A percentile compares a stretch with the other conserved stretches of the same genome.
phyloP scores from a whole-genome alignment of 2,329 filamentous ascomycete species.

The Hymenoscyphus fructigenus region DNA sequence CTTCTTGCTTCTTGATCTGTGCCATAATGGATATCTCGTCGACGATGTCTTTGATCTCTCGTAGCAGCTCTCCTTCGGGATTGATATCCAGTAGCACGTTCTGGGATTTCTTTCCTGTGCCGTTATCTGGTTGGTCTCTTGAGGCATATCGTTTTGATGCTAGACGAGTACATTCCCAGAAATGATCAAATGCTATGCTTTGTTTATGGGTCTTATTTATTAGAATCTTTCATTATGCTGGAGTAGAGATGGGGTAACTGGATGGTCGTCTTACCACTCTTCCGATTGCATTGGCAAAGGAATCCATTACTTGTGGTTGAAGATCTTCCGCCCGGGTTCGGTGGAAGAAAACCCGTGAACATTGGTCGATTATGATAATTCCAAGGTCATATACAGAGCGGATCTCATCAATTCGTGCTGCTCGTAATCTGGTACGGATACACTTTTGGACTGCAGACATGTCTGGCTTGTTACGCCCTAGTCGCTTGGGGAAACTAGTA shows the following conservation, averaged over 20 bases:
- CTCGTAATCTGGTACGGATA: conserved; percentile 37
- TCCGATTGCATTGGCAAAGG: conserved; percentile 45
- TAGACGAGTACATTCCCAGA: conserved; percentile 34
- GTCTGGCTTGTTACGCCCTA: conserved; percentile 43
- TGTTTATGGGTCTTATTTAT: neutral
- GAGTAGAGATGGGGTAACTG: too few relatives aligned
- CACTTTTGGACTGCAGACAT: conserved; percentile 42
- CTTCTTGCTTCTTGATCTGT: conserved; percentile 36
- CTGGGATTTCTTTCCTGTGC: conserved; percentile 18
- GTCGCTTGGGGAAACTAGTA: conserved; percentile 43
- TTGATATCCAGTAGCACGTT: conserved; percentile 41
- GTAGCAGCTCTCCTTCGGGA: conserved; percentile 42
- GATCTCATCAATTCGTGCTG: conserved; percentile 32
- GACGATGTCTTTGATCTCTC: conserved; percentile 46
- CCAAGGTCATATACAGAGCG: conserved; percentile 40
- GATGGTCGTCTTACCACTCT: conserved; percentile 43
- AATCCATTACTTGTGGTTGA: conserved; percentile 43
- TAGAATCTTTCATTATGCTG: too few relatives aligned
- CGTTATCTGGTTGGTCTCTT: conserved; percentile 9
- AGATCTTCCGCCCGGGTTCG: conserved; percentile 35
- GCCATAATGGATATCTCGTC: conserved; percentile 49
- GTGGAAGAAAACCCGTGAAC: conserved; percentile 42
- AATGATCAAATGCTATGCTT: conserved; percentile 37
- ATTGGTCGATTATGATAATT: conserved; percentile 42
- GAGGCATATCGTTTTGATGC: conserved; percentile 15